phyloP scores from a whole-genome alignment of 768 basidiomycete genomes.

The Mycena indigotica region DNA sequence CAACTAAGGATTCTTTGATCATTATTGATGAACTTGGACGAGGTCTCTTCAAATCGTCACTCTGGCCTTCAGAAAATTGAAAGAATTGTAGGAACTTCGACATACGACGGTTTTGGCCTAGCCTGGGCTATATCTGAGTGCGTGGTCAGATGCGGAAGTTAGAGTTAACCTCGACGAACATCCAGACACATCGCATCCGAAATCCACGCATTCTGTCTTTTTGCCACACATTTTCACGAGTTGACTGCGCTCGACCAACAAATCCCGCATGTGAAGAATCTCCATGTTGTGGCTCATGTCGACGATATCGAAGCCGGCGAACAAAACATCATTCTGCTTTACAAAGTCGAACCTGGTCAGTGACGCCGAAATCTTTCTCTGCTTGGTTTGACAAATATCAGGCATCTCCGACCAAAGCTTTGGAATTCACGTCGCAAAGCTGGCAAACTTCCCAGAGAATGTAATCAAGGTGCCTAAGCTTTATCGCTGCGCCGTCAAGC shows the following conservation, averaged over 20 bases:
- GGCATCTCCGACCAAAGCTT: constrained; percentile 96
- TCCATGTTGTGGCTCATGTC: constrained; percentile 95
- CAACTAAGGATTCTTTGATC: constrained; percentile 88
- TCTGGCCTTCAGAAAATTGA: not conserved
- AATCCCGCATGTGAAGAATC: constrained; percentile 83
- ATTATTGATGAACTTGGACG: constrained; percentile 97
- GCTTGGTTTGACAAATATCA: constrained; percentile 27
- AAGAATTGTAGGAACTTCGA: constrained; percentile 73
- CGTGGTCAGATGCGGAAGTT: constrained; percentile 23
- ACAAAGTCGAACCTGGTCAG: constrained; percentile 91
- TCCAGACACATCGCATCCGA: constrained; percentile 87
- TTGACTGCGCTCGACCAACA: constrained; percentile 90
- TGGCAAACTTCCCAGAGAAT: constrained; percentile 97
- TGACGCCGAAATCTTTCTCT: constrained; percentile 2
- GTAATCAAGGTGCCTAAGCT: constrained; percentile 91
- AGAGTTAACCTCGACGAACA: not conserved
- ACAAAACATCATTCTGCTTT: constrained; percentile 86
- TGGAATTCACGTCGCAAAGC: constrained; percentile 94
- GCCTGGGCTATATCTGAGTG: constrained; percentile 99
- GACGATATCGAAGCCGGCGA: constrained; percentile 67
- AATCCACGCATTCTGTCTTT: constrained; percentile 92
- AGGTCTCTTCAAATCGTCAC: constrained; percentile 44
- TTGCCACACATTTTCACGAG: constrained; percentile 98
- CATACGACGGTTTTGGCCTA: constrained; percentile 95
- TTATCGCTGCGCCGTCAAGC: not conserved